Base-by-base conservation (phyloP, 2,329 filamentous ascomycete genomes). In the Beauveria medogensis region DNA sequence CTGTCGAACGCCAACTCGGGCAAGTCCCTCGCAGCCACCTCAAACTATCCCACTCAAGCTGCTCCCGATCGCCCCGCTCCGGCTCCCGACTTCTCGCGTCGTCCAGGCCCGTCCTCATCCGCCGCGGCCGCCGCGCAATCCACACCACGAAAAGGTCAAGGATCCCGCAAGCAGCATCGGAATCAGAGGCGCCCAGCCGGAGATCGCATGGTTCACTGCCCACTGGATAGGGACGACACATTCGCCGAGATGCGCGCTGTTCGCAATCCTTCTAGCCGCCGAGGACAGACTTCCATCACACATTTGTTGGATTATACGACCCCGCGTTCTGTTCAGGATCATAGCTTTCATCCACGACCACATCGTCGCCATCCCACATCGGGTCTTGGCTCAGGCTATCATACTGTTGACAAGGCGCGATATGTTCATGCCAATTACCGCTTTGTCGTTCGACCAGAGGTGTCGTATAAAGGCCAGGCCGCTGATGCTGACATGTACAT, bases 351-450 rank as follows among this genome's bases (percentile, higher is more conserved):
- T 63, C 77, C 80, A 44, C 80, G 83, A 63, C 80, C 84, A 41
- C 81, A 83, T 68, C 84, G 89, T 61, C 82, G 89, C 59, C 89
- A 90, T 72, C 86, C 88, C 50, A 89, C 88, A 2, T 96, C 90
- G 88, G 91, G 91, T 0, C 80, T 90, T 46, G 91, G 92, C 4
- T 96, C 92, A 41, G 92, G 92, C 28, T 90, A 96, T 73, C 92
- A 97, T 73, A 86, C 91, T 16, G 84, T 87, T 48, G 94, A 99
- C 74, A 97, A 97, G 77, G 89, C 92, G 62, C 87, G 90, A 80
- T 93, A 82, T 61, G 82, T 99, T 18, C 92, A 99, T 73, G 92
- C 94, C 65, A 99, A 99, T 73, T 99, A 99, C 72, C 89, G 94
- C 60, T 99, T 99, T 72, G 89, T 99, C 62, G 92, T 99, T 56